phyloP scores from a whole-genome alignment of 352 stramenopile genomes.

The Globisporangium nodosum region DNA sequence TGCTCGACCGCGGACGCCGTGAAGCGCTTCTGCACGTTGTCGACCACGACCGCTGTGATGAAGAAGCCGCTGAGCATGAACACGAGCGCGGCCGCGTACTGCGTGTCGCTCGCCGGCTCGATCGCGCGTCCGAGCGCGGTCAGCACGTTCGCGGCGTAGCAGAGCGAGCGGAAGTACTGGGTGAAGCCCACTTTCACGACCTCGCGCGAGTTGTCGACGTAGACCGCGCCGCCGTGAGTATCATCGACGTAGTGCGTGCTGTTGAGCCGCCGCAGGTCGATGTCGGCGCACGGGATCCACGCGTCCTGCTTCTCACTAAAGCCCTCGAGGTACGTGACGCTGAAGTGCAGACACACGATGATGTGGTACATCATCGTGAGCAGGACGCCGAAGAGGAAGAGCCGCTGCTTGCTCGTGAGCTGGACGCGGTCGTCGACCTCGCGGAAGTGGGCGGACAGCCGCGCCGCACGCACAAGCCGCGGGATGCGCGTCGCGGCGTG shows the following conservation, averaged over 20 bases:
- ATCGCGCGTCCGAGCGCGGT: constrained; percentile 38
- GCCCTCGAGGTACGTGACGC: constrained; percentile 48
- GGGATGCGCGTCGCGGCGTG: constrained; percentile 23
- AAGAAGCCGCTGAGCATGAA: constrained; percentile 78
- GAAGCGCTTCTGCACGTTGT: constrained; percentile 76
- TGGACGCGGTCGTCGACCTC: constrained; percentile 44
- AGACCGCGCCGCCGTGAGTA: constrained; percentile 12
- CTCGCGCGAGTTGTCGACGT: constrained; percentile 13
- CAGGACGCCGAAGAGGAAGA: constrained; percentile 43
- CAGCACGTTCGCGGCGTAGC: constrained; percentile 58
- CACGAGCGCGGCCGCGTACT: constrained; percentile 43
- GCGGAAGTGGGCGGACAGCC: constrained; percentile 27
- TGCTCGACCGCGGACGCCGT: constrained; percentile 68
- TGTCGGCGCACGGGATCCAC: constrained; percentile 48
- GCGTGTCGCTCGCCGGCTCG: constrained; percentile 40
- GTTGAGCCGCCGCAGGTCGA: constrained; percentile 34
- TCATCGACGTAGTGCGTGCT: constrained; percentile 23
- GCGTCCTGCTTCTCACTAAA: constrained; percentile 33
- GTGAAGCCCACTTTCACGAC: constrained; percentile 23
- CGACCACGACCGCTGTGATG: constrained; percentile 62
- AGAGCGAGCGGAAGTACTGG: constrained; percentile 62
- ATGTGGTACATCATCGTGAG: constrained; percentile 56
- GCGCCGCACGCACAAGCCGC: constrained; percentile 32
- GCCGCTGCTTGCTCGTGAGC: constrained; percentile 37
- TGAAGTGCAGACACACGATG: constrained; percentile 57